A percentile compares a stretch with the other conserved stretches of the same genome.
Evolutionary conservation across 2,329 filamentous ascomycete species (phyloP).

Genomic region (Alternaria infectoria): DNA sequence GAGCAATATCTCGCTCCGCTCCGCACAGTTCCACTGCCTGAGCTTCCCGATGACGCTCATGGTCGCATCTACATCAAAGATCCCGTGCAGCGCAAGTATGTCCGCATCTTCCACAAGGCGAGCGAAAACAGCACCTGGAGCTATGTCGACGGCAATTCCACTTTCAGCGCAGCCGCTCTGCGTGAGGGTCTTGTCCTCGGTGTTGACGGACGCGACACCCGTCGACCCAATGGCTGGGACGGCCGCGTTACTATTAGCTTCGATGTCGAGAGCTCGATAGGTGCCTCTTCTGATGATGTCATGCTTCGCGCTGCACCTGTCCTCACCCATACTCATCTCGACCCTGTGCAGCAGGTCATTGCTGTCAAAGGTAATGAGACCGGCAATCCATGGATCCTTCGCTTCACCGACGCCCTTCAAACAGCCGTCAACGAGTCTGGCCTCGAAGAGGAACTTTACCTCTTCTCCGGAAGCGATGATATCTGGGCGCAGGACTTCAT

Average conservation of each 20-base stretch:
- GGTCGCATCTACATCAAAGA: conserved; percentile 5
- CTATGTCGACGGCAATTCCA: conserved; percentile 10
- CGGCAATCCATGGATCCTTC: neutral
- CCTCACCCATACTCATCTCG: conserved; percentile 46
- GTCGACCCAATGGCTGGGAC: conserved; percentile 15
- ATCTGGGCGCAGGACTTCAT: conserved; percentile 52
- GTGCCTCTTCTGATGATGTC: conserved; percentile 33
- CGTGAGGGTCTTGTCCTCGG: conserved; percentile 43
- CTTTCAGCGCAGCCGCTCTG: conserved; percentile 38
- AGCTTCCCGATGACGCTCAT: neutral
- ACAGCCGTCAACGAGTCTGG: conserved; percentile 12
- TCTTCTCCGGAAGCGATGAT: conserved; percentile 35
- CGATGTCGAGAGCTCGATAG: conserved; percentile 28
- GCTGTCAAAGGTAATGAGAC: conserved; percentile 18
- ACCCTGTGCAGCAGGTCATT: conserved; percentile 38
- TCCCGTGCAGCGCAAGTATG: conserved; percentile 4
- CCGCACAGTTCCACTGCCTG: conserved; percentile 32
- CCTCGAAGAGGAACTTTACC: conserved; percentile 17
- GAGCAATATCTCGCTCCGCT: conserved; percentile 44
- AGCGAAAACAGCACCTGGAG: neutral
- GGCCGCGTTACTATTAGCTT: conserved; percentile 28
- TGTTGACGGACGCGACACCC: conserved; percentile 45
- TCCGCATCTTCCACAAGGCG: conserved; percentile 8
- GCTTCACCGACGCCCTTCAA: conserved; percentile 27
- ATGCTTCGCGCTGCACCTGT: conserved; percentile 34